Evolutionary conservation across 1,284 basidiomycete species (phyloP), one percentile per base, ranked within the genome.

Genomic region (Cronartium quercuum): DNA sequence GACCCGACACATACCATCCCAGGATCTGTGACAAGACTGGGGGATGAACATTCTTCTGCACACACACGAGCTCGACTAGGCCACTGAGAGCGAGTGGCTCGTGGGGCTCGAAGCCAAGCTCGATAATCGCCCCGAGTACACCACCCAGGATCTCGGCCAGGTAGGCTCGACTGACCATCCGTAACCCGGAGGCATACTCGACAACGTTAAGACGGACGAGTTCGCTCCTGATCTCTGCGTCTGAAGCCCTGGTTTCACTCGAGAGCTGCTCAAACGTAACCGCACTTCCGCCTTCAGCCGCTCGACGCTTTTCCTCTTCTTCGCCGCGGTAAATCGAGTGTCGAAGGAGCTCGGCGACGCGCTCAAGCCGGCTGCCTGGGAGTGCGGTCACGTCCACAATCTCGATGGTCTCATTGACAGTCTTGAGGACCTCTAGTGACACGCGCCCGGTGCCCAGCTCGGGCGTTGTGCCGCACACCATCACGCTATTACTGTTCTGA

Each of bases 401-500:
- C n/a, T 75, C 55, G 21, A 75, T 67, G 18, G 58, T 67, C 55
- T 75, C 71, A 60, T 75, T 63, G n/a, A 67, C 58, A 10, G 66
- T 41, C 62, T 75, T 66, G 34, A 75, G 40, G 29, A 75, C 71
- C 29, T 63, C 58, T 34, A 75, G 47, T 2, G 41, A 44, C 13
- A 34, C 34, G 15, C 38, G 57, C 37, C 62, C 35, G n/a, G 44
- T 40, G 13, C 7, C 34, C 29, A 29, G 24, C 9, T 21, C 58
- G 7, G 34, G n/a, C n/a, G 18, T 38, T 13, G 58, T 62, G 18
- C 42, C 64, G 61, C 71, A 75, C 5, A 75, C 61, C 71, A 75
- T 61, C 38, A 67, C 64, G 41, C 71, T 75, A 41, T 75, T 75
- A 55, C 71, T 75, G 29, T 67, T 75, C 47, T 75, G 41, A 13